Percentiles rank a stretch among this genome's conserved stretches.
Evolutionary conservation across 2,329 filamentous ascomycete genomes (phyloP).

Genomic region (Dactylonectria macrodidyma): DNA sequence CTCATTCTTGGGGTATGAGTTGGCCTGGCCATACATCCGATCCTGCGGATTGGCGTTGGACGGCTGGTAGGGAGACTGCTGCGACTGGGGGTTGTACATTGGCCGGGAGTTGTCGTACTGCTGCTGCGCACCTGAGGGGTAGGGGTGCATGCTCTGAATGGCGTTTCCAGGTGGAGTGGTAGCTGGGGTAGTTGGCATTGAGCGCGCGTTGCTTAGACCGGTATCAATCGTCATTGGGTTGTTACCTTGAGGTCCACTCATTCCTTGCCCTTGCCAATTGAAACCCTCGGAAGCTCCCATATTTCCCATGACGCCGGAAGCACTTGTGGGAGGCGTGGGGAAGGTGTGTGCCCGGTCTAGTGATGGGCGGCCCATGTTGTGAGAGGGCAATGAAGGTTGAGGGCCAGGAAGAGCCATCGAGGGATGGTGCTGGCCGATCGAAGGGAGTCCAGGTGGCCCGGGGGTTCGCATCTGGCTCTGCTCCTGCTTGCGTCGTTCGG

Average conservation of each 20-base stretch:
- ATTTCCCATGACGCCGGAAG: slow-evolving; percentile 84
- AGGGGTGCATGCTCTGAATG: slow-evolving; percentile 84
- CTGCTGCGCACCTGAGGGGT: slow-evolving; percentile 76
- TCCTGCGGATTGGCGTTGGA: slow-evolving; percentile 73
- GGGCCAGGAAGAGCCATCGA: slow-evolving; percentile 73
- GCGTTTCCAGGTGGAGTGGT: slow-evolving; percentile 87
- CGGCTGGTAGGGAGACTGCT: slow-evolving; percentile 81
- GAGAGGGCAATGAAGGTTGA: slow-evolving; percentile 72
- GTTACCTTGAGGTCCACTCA: slow-evolving; percentile 73
- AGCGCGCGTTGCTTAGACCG: slow-evolving; percentile 81
- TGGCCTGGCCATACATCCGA: slow-evolving; percentile 77
- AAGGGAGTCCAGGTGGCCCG: slow-evolving; percentile 71
- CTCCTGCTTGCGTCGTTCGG: slow-evolving; percentile 82
- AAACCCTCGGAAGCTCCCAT: slow-evolving; percentile 85
- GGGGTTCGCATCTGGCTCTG: slow-evolving; percentile 74
- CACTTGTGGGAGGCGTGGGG: slow-evolving; percentile 92
- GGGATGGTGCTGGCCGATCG: slow-evolving; percentile 77
- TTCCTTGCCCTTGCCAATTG: slow-evolving; percentile 79
- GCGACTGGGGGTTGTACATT: slow-evolving; percentile 81
- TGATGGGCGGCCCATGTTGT: slow-evolving; percentile 80
- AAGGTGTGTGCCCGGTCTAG: slow-evolving; percentile 93
- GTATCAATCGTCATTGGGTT: slow-evolving; percentile 88
- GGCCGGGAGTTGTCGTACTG: slow-evolving; percentile 83
- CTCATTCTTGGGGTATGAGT: slow-evolving; percentile 84
- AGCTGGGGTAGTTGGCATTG: slow-evolving; percentile 91